Base-by-base conservation (phyloP, 2,329 filamentous ascomycete species). In the Teratosphaeria pseudoeucalypti region DNA sequence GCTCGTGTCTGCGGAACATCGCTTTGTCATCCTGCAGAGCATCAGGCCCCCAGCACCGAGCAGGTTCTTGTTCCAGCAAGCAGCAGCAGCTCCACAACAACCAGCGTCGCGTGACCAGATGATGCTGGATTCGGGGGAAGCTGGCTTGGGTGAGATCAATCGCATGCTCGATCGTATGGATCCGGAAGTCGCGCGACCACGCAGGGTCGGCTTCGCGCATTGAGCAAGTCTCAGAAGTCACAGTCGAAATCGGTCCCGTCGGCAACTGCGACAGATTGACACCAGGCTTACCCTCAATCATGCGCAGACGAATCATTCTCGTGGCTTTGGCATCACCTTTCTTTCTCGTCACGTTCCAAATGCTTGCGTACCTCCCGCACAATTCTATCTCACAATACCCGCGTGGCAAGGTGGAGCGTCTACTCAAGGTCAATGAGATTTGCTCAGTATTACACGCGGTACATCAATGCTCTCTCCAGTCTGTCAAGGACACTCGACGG, bases 391-490 rank as follows among this genome's bases (percentile, higher is more conserved):
- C n/a, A 29, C 26, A 16, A 26, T 26, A 59, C 69, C 75, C 77
- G 77, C 77, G 76, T 73, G 73, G 70, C 69, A 73, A 78, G 77
- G 78, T 80, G 77, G 78, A 79, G 78, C 77, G 75, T 73, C 74
- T 75, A 66, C 76, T 78, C 75, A 73, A 78, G 76, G 71, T 67
- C 70, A 73, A 77, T 78, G 78, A 78, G 77, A 77, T 73, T 68
- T 76, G 77, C 77, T 80, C 78, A 79, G 78, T 80, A 80, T 78
- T 74, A 73, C 75, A 74, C 74, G 77, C 78, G 78, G 74, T 68
- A 80, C 39, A 79, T 72, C 67, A 73, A 79, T 32, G 47, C 12
- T 43, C 12, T 29, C 56, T 60, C 58, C 58, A 52, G 60, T 62
- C 58, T 57, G 59, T 61, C 59, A 63, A 57, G 47, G 58, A 58